These are phyloP conservation scores for Kwoniella botswanensis DNA, from an alignment of 768 basidiomycete species.

Conservation along the genomic window DNA sequence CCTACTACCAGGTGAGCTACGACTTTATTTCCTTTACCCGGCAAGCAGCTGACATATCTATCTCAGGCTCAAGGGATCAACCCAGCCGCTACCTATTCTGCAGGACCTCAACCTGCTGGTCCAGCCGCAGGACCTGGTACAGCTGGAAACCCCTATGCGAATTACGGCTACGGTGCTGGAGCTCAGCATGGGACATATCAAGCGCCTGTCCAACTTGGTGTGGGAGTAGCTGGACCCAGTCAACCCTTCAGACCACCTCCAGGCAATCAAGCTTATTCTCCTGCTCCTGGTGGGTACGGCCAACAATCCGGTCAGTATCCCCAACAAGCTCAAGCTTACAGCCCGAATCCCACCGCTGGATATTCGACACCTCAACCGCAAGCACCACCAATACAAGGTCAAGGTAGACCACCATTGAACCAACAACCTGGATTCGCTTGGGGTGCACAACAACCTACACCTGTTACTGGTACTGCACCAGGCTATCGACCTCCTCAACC, in stretches of 20 bases:
- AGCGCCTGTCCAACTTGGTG: constrained; percentile 8
- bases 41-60: not conserved
- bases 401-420: constrained; percentile 28
- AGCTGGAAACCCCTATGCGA: constrained; percentile 69
- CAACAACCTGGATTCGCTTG: constrained; percentile 62
- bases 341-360: constrained; percentile 13
- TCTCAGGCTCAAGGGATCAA: constrained; percentile 40
- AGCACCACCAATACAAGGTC: constrained; percentile 20
- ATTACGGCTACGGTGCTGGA: constrained; percentile 81
- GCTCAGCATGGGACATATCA: constrained; percentile 40
- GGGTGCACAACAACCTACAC: constrained; percentile 60
- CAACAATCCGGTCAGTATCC: constrained; percentile 18
- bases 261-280: constrained; percentile 52
- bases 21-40: not conserved
- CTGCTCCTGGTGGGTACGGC: constrained; percentile 58
- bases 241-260: constrained; percentile 22
- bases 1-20: constrained; percentile 50
- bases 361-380: constrained; percentile 27
- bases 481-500: constrained; percentile 60
- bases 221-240: constrained; percentile 24
- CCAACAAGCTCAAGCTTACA: constrained; percentile 16
- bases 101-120: constrained; percentile 20
- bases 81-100: constrained; percentile 21
- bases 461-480: constrained; percentile 38
- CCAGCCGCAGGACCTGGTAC: constrained; percentile 17